phyloP scores from a whole-genome alignment of 495 filamentous ascomycete species.

The Bacidia rubella region DNA sequence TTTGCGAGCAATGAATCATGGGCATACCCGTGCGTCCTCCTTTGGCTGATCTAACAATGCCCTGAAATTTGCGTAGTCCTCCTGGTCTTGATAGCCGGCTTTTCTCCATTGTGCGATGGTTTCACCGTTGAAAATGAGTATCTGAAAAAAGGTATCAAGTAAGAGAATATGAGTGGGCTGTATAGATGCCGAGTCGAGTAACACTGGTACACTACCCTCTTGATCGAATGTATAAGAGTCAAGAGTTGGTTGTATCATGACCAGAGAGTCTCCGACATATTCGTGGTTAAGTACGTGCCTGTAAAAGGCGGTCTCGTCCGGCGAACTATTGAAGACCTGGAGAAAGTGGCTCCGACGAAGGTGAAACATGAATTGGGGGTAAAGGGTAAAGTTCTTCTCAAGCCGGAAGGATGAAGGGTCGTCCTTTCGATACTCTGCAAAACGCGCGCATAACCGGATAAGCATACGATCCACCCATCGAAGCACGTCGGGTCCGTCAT shows the following conservation, averaged over 20 bases:
- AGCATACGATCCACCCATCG: slow-evolving; percentile 99
- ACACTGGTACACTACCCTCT: slow-evolving; percentile 76
- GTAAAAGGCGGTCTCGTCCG: slow-evolving; percentile 98
- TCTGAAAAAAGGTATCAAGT: slow-evolving; percentile 98
- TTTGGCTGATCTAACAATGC: slow-evolving; percentile 84
- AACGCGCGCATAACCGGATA: slow-evolving; percentile 88
- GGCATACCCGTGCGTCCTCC: slow-evolving; percentile 82
- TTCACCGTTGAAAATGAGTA: slow-evolving; percentile 97
- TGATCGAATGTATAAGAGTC: slow-evolving; percentile 96
- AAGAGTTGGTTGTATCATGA: slow-evolving; percentile 98
- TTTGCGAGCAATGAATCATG: neutral
- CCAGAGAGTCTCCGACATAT: slow-evolving; percentile 88
- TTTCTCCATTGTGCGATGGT: slow-evolving; percentile 98
- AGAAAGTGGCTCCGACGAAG: slow-evolving; percentile 92
- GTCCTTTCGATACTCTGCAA: slow-evolving; percentile 97
- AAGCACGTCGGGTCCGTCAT: slow-evolving; percentile 97
- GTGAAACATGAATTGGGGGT: slow-evolving; percentile 99
- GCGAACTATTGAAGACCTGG: slow-evolving; percentile 99
- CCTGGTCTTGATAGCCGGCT: slow-evolving; percentile 94
- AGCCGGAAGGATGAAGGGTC: slow-evolving; percentile 94
- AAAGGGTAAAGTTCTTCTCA: slow-evolving; percentile 98
- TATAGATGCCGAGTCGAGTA: slow-evolving; percentile 92
- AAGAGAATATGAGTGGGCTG: slow-evolving; percentile 89
- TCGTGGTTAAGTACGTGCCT: slow-evolving; percentile 94
- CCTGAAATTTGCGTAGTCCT: slow-evolving; percentile 95